Conservation (phyloP, 345 rosid species). For the Schrenkiella parvula region DNA sequence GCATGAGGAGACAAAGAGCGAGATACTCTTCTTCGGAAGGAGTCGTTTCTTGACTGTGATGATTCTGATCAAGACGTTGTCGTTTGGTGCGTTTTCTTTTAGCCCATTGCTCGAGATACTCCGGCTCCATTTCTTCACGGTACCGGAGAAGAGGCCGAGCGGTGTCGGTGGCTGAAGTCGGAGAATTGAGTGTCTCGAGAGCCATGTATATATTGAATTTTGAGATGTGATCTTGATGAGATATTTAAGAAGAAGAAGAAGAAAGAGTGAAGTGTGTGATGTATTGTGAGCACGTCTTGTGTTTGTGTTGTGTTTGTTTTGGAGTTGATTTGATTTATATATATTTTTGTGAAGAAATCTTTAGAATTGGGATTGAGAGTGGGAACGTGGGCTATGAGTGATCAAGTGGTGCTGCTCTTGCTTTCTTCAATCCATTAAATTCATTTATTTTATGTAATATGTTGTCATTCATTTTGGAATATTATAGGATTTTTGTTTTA, state of each 20-base stretch:
- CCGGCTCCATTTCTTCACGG: conserved; percentile 39
- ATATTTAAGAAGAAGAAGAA: conserved; percentile 2
- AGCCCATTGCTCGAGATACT: conserved; percentile 59
- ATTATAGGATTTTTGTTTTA: not conserved
- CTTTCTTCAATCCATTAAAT: conserved; percentile 24
- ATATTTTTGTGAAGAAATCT: conserved; percentile 3
- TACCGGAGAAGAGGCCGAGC: conserved; percentile 39
- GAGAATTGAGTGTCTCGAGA: conserved; percentile 58
- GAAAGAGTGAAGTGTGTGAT: conserved; percentile 39
- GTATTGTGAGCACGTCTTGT: conserved; percentile 39
- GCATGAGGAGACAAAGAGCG: conserved; percentile 95
- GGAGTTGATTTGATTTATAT: conserved; percentile 6
- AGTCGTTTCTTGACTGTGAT: conserved; percentile 17
- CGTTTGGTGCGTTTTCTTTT: conserved; percentile 90
- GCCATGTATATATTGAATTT: conserved; percentile 34
- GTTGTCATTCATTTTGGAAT: conserved; percentile 16
- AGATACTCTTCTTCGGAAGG: conserved; percentile 81
- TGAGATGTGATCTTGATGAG: conserved; percentile 3
- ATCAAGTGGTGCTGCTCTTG: conserved; percentile 39
- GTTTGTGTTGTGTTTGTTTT: conserved; percentile 14
- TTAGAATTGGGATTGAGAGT: conserved; percentile 29
- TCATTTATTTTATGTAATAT: conserved; percentile 15
- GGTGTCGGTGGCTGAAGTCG: conserved; percentile 33
- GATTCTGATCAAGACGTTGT: conserved; percentile 42
- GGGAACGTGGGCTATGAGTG: conserved; percentile 42